Conservation (phyloP, 2,329 filamentous ascomycete species). For the Pseudovirgaria hyperparasitica region DNA sequence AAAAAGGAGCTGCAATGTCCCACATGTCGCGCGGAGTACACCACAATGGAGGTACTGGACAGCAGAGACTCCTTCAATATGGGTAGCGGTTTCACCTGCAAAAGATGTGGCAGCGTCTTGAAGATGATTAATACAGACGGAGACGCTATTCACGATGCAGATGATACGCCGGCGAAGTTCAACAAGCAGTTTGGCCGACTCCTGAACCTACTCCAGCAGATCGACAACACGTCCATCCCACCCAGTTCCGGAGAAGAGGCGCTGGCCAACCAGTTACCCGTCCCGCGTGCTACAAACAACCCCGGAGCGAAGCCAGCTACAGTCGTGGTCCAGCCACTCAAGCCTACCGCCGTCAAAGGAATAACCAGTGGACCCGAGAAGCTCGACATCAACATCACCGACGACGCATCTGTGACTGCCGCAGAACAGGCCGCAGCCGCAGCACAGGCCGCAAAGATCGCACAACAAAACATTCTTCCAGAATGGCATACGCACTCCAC, state of each 20-base stretch:
- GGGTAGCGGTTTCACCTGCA: conserved; percentile 63
- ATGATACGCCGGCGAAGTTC: conserved; percentile 39
- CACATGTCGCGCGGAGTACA: conserved; percentile 75
- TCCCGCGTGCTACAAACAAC: conserved; percentile 54
- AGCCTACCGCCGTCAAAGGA: conserved; percentile 58
- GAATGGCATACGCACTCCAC: conserved; percentile 62
- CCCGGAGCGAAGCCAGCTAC: conserved; percentile 49
- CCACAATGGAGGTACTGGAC: conserved; percentile 78
- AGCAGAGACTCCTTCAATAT: conserved; percentile 43
- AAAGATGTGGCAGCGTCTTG: conserved; percentile 57
- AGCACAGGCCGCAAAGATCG: conserved; percentile 51
- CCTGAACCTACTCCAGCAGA: conserved; percentile 60
- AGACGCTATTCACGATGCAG: conserved; percentile 40
- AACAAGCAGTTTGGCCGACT: conserved; percentile 73
- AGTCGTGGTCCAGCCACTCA: conserved; percentile 39
- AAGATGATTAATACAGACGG: conserved; percentile 23
- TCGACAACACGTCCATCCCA: conserved; percentile 63
- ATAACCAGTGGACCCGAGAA: conserved; percentile 53
- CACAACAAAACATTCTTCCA: conserved; percentile 56
- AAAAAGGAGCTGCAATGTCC: conserved; percentile 85
- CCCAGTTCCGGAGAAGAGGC: conserved; percentile 61
- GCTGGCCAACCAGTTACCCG: conserved; percentile 47
- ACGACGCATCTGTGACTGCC: conserved; percentile 51
- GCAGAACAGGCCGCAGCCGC: conserved; percentile 54
- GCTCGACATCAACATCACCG: conserved; percentile 57